Conservation (phyloP, 306 rosid species). For the Fragaria nilgerrensis region DNA sequence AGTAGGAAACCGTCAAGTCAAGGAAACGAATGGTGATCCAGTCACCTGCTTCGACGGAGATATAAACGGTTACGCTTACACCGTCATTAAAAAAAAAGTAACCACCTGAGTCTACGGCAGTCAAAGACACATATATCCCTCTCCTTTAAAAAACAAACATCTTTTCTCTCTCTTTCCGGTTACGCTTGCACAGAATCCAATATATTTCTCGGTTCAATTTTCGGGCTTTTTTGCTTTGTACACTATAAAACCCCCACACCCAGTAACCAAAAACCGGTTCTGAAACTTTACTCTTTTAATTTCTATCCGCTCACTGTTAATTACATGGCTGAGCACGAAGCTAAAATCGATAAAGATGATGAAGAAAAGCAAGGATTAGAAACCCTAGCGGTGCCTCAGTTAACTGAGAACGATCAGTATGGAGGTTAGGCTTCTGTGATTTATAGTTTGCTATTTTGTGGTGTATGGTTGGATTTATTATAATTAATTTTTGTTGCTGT, state of each 20-base stretch:
- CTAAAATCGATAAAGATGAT: constrained; percentile 9
- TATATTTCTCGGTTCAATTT: constrained; percentile 15
- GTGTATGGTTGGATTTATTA: constrained; percentile 4
- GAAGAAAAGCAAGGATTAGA: constrained; percentile 20
- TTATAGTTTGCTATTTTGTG: background rate
- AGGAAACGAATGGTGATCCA: constrained; percentile 15
- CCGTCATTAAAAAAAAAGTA: constrained; percentile 6
- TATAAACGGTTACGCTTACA: constrained; percentile 35
- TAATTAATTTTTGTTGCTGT: constrained; percentile 5
- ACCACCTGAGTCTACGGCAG: constrained; percentile 68
- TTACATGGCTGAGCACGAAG: constrained; percentile 51
- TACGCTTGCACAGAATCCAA: constrained; percentile 25
- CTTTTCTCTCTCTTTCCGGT: constrained; percentile 20
- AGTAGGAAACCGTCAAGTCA: constrained; percentile 29
- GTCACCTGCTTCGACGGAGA: constrained; percentile 27
- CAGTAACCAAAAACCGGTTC: constrained; percentile 20
- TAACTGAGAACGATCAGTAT: constrained; percentile 31
- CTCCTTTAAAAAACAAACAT: constrained; percentile 16
- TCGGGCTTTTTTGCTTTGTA: constrained; percentile 30
- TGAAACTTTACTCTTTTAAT: constrained; percentile 34
- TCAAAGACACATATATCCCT: constrained; percentile 56
- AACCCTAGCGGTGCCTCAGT: constrained; percentile 58
- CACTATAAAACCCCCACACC: constrained; percentile 22
- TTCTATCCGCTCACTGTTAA: background rate
- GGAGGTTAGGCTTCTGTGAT: constrained; percentile 33